A percentile compares a stretch with the other conserved stretches of the same genome.
Evolutionary conservation across 805 yeast species (phyloP).

Genomic region (Tetrapisispora nanseiensis): DNA sequence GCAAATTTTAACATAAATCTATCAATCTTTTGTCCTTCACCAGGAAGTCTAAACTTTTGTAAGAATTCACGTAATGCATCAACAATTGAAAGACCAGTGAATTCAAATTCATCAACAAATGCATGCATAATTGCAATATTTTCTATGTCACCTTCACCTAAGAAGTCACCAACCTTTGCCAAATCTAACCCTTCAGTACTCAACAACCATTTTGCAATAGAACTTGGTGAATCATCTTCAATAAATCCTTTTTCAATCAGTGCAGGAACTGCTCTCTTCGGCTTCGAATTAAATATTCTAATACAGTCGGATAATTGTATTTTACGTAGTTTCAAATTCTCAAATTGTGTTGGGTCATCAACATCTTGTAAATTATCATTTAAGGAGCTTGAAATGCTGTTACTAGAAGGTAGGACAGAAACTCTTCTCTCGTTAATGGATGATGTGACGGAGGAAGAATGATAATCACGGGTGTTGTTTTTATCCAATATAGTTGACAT

Average conservation of each 20-base stretch:
- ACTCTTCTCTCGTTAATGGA: conserved; percentile 10
- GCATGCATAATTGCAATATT: conserved; percentile 84
- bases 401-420: conserved; percentile 7
- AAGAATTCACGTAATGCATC: conserved; percentile 78
- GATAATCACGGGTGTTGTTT: conserved; percentile 1
- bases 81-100: conserved; percentile 57
- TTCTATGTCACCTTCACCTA: conserved; percentile 79
- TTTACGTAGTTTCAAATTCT: conserved; percentile 71
- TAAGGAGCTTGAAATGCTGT: conserved; percentile 12
- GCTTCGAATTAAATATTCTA: conserved; percentile 71
- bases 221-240: conserved; percentile 45
- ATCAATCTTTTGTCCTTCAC: conserved; percentile 97
- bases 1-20: conserved; percentile 96
- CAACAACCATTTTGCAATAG: conserved; percentile 67
- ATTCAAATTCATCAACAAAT: conserved; percentile 82
- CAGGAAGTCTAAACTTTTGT: conserved; percentile 89
- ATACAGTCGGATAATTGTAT: conserved; percentile 72
- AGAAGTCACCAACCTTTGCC: conserved; percentile 75
- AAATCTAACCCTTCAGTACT: conserved; percentile 73
- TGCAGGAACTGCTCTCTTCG: conserved; percentile 64
- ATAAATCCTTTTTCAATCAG: conserved; percentile 59
- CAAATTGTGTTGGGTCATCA: conserved; percentile 80
- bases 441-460: conserved; percentile 12
- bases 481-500: conserved; percentile 5
- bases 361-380: conserved; percentile 27